phyloP scores from a whole-genome alignment of 2,329 filamentous ascomycete genomes.

The Xylaria sp. region DNA sequence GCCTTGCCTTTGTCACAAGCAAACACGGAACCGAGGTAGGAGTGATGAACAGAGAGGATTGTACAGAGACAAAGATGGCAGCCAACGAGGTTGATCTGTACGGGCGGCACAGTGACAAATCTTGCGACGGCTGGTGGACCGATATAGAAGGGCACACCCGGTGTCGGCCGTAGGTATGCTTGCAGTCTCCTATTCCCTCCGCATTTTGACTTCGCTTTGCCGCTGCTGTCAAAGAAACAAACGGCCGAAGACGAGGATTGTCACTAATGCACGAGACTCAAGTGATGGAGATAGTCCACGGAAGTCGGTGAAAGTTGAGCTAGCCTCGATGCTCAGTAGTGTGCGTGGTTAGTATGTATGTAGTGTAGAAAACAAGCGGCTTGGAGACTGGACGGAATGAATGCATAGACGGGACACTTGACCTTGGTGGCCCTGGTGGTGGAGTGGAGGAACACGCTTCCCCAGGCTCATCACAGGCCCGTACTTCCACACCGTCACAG shows the following conservation, averaged over 20 bases:
- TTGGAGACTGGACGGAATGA: background rate
- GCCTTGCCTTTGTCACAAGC: conserved; percentile 24
- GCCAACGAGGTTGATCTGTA: conserved; percentile 4
- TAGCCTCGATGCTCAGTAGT: too few species aligned
- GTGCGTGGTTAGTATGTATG: too few species aligned
- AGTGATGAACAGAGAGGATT: background rate
- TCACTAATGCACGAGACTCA: background rate
- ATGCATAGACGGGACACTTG: background rate
- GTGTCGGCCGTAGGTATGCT: conserved; percentile 6
- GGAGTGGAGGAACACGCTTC: conserved; percentile 28
- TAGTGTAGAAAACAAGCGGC: background rate
- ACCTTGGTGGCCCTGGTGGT: background rate
- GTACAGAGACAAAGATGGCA: background rate
- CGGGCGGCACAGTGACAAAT: conserved; percentile 32
- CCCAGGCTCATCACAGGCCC: conserved; percentile 6
- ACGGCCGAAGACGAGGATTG: background rate
- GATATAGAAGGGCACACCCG: background rate
- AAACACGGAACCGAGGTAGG: conserved; percentile 32
- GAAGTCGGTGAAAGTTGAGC: too few species aligned
- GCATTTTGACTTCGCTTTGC: background rate
- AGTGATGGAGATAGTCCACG: too few species aligned
- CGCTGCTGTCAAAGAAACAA: conserved; percentile 2
- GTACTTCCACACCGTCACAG: conserved; percentile 6
- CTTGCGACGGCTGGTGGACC: conserved; percentile 21
- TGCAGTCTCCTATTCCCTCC: background rate